These are phyloP conservation scores for Centrapalus pauciflorus DNA, from an alignment of 129 eudicot genomes.

Conservation along the genomic window DNA sequence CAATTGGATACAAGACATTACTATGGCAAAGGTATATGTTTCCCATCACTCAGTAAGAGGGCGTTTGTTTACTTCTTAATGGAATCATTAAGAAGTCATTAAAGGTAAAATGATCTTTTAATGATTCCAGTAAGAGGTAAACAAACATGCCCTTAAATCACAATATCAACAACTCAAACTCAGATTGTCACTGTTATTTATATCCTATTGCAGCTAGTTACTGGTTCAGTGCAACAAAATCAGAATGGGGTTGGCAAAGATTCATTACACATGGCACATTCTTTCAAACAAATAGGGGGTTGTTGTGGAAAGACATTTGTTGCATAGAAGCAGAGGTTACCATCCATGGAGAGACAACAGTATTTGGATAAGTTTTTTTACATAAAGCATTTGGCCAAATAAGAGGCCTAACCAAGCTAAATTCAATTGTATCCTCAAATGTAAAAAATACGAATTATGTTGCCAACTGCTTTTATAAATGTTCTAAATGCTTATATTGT, in stretches of 20 bases:
- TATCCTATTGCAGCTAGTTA: conserved; percentile 40
- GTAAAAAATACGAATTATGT: background rate
- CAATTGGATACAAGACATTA: conserved; percentile 28
- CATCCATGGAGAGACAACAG: conserved; percentile 35
- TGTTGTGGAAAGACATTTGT: conserved; percentile 37
- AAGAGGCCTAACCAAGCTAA: background rate
- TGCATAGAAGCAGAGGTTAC: conserved; percentile 46
- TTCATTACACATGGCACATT: conserved; percentile 31
- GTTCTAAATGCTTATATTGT: background rate
- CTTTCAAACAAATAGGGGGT: conserved; percentile 22
- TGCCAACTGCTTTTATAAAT: background rate
- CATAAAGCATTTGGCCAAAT: background rate
- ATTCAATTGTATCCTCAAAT: background rate
- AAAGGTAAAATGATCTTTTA: too few relatives aligned
- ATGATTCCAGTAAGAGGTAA: too few relatives aligned
- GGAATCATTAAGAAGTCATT: too few relatives aligned
- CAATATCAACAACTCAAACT: background rate
- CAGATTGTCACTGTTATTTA: background rate
- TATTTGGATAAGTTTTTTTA: conserved; percentile 6
- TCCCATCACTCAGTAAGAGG: background rate
- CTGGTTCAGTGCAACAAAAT: conserved; percentile 46
- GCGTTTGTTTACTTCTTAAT: too few relatives aligned
- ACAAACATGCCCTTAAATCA: too few relatives aligned
- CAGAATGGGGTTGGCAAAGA: conserved; percentile 44
- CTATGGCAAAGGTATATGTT: conserved; percentile 37